Percentiles rank a stretch among this genome's conserved stretches.
phyloP scores from a whole-genome alignment of 2,329 filamentous ascomycete species.

The Trichoderma sp. region DNA sequence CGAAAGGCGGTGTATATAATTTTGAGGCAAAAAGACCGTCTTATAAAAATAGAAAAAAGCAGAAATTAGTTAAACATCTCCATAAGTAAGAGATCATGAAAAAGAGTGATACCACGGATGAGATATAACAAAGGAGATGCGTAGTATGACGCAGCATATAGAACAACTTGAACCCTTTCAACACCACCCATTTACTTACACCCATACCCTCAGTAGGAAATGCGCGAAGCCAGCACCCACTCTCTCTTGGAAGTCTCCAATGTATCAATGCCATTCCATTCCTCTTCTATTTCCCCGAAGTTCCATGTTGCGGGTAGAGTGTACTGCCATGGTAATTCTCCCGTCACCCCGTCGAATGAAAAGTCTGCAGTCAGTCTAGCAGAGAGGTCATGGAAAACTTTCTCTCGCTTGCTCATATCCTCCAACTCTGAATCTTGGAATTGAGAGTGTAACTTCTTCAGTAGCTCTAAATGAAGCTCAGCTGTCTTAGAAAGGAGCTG shows the following conservation, averaged over 20 bases:
- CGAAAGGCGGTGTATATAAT: neutral
- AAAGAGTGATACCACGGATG: neutral
- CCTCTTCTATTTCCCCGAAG: neutral
- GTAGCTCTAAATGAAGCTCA: neutral
- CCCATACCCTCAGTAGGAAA: neutral
- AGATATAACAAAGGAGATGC: neutral
- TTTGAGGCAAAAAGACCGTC: neutral
- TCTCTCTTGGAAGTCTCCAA: slow-evolving; percentile 9
- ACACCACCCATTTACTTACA: neutral
- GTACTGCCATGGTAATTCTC: slow-evolving; percentile 2
- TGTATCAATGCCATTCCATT: neutral
- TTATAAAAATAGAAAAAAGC: neutral
- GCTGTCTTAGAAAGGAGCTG: neutral
- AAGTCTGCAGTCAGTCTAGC: neutral
- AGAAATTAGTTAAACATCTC: neutral
- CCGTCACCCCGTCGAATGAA: neutral
- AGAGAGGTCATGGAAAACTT: neutral
- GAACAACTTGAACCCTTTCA: neutral
- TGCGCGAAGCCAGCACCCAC: neutral
- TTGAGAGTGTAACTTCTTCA: neutral
- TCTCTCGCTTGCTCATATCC: neutral
- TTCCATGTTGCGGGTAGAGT: neutral
- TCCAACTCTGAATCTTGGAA: neutral
- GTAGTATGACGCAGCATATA: neutral
- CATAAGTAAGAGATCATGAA: neutral